Percentiles rank a stretch among this genome's conserved stretches.
These are phyloP conservation scores for Panicum virgatum DNA, from an alignment of 202 grass and related monocot genomes.

Conservation along the genomic window DNA sequence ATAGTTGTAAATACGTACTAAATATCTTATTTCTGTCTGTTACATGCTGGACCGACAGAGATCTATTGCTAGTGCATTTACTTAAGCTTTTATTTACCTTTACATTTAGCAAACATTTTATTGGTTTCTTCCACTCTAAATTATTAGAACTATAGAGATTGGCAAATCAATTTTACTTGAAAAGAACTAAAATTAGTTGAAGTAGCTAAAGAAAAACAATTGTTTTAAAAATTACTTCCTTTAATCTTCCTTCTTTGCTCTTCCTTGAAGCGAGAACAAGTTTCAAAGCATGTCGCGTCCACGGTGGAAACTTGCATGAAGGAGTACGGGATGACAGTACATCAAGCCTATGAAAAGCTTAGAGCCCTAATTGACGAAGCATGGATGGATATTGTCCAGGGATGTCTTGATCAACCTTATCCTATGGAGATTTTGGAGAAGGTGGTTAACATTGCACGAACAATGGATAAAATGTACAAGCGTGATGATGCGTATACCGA, in stretches of 20 bases:
- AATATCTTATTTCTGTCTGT: no score
- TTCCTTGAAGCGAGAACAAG: constrained; percentile 24
- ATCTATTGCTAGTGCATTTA: no score
- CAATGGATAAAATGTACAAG: background rate
- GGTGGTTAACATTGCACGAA: background rate
- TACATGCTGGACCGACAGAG: no score
- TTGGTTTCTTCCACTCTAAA: background rate
- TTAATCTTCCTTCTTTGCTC: no score
- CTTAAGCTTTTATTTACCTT: background rate
- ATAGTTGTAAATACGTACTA: background rate
- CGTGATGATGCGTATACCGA: background rate
- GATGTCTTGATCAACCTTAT: background rate
- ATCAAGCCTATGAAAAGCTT: constrained; percentile 17
- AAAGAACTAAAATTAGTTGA: background rate
- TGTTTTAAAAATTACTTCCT: background rate
- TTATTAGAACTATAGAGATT: background rate
- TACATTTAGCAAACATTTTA: background rate
- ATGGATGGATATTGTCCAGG: background rate
- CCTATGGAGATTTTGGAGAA: background rate
- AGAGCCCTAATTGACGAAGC: background rate
- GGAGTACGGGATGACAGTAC: background rate
- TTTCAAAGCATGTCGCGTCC: constrained; percentile 3
- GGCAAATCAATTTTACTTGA: background rate
- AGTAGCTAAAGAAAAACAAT: background rate
- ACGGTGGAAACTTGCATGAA: constrained; percentile 26